Evolutionary conservation across 495 filamentous ascomycete genomes (phyloP).

Genomic region (Neurospora tetrasperma): DNA sequence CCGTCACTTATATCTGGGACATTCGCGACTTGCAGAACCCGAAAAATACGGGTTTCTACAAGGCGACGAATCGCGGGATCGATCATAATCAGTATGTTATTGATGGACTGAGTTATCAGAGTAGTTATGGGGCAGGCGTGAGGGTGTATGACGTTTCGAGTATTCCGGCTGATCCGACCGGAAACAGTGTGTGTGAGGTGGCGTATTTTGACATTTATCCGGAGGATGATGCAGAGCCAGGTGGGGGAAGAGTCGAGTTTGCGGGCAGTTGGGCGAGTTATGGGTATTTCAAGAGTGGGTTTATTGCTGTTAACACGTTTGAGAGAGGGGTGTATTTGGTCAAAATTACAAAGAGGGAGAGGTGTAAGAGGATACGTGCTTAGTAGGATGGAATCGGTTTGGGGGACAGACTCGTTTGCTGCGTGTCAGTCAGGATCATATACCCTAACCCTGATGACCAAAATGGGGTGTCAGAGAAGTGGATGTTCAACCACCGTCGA

Average conservation of each 20-base stretch:
- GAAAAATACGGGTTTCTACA: conserved; percentile 45
- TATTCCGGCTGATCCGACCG: conserved; percentile 44
- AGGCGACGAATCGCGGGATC: conserved; percentile 37
- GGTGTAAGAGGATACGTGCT: background rate
- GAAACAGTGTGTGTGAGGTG: conserved; percentile 39
- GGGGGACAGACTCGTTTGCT: background rate
- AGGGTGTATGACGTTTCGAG: conserved; percentile 45
- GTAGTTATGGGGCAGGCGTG: conserved; percentile 49
- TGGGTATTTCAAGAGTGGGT: conserved; percentile 44
- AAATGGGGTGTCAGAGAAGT: background rate
- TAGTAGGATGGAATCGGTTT: background rate
- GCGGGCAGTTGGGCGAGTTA: conserved; percentile 45
- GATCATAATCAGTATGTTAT: conserved; percentile 55
- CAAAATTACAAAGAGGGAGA: conserved; percentile 2
- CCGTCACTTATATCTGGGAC: conserved; percentile 49
- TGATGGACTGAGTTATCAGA: conserved; percentile 44
- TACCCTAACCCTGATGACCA: background rate
- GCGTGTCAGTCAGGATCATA: background rate
- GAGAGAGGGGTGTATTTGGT: conserved; percentile 46
- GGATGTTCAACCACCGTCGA: background rate
- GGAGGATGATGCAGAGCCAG: conserved; percentile 41
- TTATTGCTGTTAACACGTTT: conserved; percentile 46
- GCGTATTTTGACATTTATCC: conserved; percentile 52
- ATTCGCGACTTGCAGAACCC: conserved; percentile 41
- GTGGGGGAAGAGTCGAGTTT: conserved; percentile 35